Base-by-base conservation (phyloP, 2,329 filamentous ascomycete genomes). In the Beauveria medogensis region DNA sequence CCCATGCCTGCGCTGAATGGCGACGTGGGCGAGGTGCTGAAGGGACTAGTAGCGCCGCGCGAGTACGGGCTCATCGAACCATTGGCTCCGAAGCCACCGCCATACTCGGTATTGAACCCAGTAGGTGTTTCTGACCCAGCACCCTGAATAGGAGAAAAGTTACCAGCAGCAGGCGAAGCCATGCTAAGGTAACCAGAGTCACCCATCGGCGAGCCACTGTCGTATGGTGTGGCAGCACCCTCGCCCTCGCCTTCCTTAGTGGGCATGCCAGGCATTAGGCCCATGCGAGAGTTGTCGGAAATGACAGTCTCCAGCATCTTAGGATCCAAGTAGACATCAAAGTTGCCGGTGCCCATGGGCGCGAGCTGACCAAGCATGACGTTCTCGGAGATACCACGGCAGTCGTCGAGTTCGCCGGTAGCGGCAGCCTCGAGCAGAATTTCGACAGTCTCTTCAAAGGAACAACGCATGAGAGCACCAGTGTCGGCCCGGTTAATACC, bases 401-500 rank as follows among this genome's bases (percentile, higher is more conserved):
- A 99, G 75, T 99, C 94, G 71, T 99, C 94, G 37, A 99, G 82
- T 75, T 99, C 94, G 72, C 94, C 94, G 55, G 91, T 91, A 18
- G 92, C 91, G 26, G 94, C 94, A 63, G 94, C 95, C 72, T 99
- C 94, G 22, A 99, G 85, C 58, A 99, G 80, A 80, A 99, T 99
- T 72, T 99, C 95, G 46, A 99, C 94, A 0, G 94, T 99, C 75
- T 99, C 95, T 77, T 99, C 94, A 77, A 99, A 99, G 2, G 94
- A 99, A 81, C 95, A 99, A 74, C 94, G 89, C 94, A 99, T 99
- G 69, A 99, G 82, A 10, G 94, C 95, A 80, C 94, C 94, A 64
- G 95, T 99, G 72, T 99, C 94, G 28, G 93, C 91, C 69, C 94
- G 87, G 79, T 99, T 99, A 79, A 99, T 99, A 77, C 94, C 94